A percentile compares a stretch with the other conserved stretches of the same genome.
phyloP scores from a whole-genome alignment of 257 asterid genomes.

The Jacaranda copaia region DNA sequence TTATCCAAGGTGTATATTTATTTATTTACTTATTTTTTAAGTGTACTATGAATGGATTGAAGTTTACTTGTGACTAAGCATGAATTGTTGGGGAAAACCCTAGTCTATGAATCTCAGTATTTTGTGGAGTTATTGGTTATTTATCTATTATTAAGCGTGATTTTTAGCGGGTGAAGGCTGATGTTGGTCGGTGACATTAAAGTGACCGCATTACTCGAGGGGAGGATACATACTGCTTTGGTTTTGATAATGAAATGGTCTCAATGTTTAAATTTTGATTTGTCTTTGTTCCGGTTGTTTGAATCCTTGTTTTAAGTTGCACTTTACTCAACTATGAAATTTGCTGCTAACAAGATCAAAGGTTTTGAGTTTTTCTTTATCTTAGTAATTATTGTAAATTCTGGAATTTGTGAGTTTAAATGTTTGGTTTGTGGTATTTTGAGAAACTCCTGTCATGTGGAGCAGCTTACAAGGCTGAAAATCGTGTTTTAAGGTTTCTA shows the following conservation, averaged over 20 bases:
- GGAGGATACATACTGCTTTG: background rate
- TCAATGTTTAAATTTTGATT: constrained; percentile 11
- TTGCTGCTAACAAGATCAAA: background rate
- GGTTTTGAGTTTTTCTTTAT: constrained; percentile 2
- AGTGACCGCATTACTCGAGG: background rate
- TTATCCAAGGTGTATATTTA: constrained; percentile 66
- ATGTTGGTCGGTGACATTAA: background rate
- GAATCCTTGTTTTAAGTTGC: constrained; percentile 10
- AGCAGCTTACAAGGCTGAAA: background rate
- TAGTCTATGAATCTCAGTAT: constrained; percentile 22
- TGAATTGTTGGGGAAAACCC: constrained; percentile 28
- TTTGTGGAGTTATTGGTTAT: constrained; percentile 1
- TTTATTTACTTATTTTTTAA: background rate
- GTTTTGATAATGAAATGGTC: constrained; percentile 10
- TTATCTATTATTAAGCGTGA: constrained; percentile 3
- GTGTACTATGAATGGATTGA: constrained; percentile 32
- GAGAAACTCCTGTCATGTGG: background rate
- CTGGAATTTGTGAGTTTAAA: background rate
- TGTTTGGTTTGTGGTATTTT: background rate
- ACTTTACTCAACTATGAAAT: background rate
- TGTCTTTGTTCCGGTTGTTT: constrained; percentile 4
- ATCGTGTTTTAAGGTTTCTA: background rate
- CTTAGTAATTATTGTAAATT: background rate
- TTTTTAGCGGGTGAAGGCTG: constrained; percentile 19
- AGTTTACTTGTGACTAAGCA: constrained; percentile 2